Evolutionary conservation across 1,139 yeast species (phyloP).

Genomic region (Meyerozyma smithsonii): DNA sequence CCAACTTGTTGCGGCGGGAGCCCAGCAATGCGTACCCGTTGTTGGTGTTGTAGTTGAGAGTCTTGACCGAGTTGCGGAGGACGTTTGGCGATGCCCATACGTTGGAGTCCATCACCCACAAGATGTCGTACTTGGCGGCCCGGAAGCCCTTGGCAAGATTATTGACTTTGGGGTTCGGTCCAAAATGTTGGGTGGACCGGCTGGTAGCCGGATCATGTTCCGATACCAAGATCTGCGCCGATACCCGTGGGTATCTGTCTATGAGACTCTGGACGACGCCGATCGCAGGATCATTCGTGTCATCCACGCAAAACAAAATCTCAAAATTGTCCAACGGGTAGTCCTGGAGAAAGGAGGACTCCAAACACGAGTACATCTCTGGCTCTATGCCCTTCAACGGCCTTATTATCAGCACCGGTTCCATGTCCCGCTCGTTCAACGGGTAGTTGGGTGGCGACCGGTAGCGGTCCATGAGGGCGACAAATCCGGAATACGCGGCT

Average conservation of each 20-base stretch:
- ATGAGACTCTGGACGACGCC: conserved; percentile 51
- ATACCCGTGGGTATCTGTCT: conserved; percentile 49
- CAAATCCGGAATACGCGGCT: conserved; percentile 45
- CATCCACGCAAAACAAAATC: conserved; percentile 72
- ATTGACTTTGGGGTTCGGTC: conserved; percentile 89
- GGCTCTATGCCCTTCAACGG: conserved; percentile 86
- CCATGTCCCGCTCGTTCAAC: conserved; percentile 20
- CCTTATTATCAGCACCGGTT: conserved; percentile 75
- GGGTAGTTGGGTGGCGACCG: conserved; percentile 17
- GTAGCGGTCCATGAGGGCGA: conserved; percentile 40
- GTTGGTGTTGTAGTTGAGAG: conserved; percentile 44
- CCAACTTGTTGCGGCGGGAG: conserved; percentile 52
- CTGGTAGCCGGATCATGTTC: conserved; percentile 24
- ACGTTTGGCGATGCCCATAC: conserved; percentile 74
- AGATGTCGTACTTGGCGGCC: conserved; percentile 61
- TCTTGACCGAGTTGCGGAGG: conserved; percentile 58
- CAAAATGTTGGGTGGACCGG: conserved; percentile 45
- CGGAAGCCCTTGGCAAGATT: conserved; percentile 75
- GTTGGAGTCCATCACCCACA: conserved; percentile 89
- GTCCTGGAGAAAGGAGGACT: conserved; percentile 62
- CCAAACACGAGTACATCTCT: conserved; percentile 64
- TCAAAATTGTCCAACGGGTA: conserved; percentile 61
- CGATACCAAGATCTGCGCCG: conserved; percentile 55
- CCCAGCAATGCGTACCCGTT: conserved; percentile 32
- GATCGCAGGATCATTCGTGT: conserved; percentile 58